These are phyloP conservation scores for Ogataea populi-albae DNA, from an alignment of 805 yeast genomes.

Conservation along the genomic window DNA sequence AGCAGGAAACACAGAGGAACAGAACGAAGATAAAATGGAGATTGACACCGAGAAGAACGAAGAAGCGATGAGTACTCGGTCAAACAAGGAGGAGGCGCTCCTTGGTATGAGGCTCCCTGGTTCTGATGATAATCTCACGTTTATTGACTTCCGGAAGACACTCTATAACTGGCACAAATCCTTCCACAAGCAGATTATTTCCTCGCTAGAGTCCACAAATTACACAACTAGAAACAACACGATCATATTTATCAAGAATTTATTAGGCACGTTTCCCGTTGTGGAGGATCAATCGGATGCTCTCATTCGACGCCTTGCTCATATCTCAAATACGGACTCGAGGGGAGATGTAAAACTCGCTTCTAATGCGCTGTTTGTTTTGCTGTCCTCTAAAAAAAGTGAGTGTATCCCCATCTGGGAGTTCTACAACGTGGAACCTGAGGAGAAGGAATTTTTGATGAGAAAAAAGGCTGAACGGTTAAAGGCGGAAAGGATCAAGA, in stretches of 20 bases:
- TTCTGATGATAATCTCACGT: slow-evolving; percentile 22
- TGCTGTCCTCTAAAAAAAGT: slow-evolving; percentile 52
- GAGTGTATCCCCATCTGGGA: slow-evolving; percentile 55
- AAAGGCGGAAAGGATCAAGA: slow-evolving; percentile 18
- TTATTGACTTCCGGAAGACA: slow-evolving; percentile 36
- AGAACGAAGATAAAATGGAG: slow-evolving; percentile 3
- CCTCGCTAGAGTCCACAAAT: slow-evolving; percentile 47
- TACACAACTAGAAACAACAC: slow-evolving; percentile 81
- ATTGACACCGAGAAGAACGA: slow-evolving; percentile 1
- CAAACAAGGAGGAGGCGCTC: slow-evolving; percentile 1
- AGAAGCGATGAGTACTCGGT: neutral
- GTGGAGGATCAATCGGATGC: slow-evolving; percentile 63
- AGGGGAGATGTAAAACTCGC: slow-evolving; percentile 83
- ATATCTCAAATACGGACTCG: slow-evolving; percentile 48
- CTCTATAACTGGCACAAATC: slow-evolving; percentile 56
- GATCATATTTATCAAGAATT: slow-evolving; percentile 68
- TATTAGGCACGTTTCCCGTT: slow-evolving; percentile 59
- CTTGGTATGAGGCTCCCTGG: slow-evolving; percentile 21
- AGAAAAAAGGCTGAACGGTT: slow-evolving; percentile 19
- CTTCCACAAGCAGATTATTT: slow-evolving; percentile 42
- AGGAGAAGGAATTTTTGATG: slow-evolving; percentile 34
- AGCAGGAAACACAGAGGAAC: slow-evolving; percentile 9
- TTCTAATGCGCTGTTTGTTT: slow-evolving; percentile 67
- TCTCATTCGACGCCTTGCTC: slow-evolving; percentile 45
- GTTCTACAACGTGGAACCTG: slow-evolving; percentile 48